Evolutionary conservation across 108 stramenopile genomes (phyloP), one percentile per base, ranked within the genome.

Genomic region (Pseudonitzschia delicatissima): DNA sequence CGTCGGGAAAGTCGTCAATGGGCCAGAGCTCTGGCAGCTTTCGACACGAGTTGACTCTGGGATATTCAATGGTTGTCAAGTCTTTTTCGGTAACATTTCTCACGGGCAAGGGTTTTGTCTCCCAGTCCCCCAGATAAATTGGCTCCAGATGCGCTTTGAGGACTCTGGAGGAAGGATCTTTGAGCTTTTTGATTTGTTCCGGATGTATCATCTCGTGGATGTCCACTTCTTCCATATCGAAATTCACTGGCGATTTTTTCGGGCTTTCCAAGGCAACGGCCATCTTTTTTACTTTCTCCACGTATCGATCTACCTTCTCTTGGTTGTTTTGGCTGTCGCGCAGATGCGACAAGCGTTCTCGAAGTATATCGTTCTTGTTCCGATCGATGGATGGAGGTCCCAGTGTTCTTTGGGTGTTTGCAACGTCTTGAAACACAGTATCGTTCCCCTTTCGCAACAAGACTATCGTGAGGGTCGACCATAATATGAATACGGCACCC

Each of bases 1-100:
- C 73, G 49, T 88, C 82, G 1, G 77, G 81, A 45, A 59, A 58
- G 13, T 83, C 79, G 61, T 90, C 88, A 12, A 87, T 70, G 2
- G 91, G 88, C 76, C 73, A 92, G 55, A 83, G 83, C 36, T 86
- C 79, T 0, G 80, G 61, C 20, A 93, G 48, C 11, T 48, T 66
- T 3, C 47, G 45, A 70, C 84, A 85, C 0, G 77, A 78, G 5
- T 55, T 50, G 6, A 80, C 51, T 50, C 66, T 55, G 3, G 74
- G 62, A 49, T 59, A 76, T 15, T 53, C 26, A 23, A 57, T 33
- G 4, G 15, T 28, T 31, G 35, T 64, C 23, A 68, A 47, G 13
- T 62, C 37, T n/a, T 61, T 57, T 7, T 63, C 21, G 20, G 76
- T 72, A 2, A 48, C 17, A 20, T 60, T 67, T 62, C 81, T 62